phyloP scores from a whole-genome alignment of 2,329 filamentous ascomycete species.

The Phoma sp. region DNA sequence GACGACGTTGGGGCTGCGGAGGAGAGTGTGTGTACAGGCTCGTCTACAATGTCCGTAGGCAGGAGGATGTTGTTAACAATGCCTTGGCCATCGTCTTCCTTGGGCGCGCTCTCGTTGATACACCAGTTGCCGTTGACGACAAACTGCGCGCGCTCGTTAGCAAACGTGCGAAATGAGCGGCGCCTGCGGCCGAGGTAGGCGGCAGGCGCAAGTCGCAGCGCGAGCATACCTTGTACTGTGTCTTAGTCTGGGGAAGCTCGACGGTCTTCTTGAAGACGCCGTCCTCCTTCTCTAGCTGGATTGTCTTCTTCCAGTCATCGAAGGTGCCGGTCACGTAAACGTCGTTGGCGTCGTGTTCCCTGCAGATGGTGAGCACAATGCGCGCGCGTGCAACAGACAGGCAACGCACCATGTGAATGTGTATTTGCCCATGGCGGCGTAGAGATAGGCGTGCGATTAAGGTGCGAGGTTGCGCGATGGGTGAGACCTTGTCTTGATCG shows the following conservation, averaged over 20 bases:
- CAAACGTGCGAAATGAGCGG: constrained; percentile 16
- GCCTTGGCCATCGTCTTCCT: constrained; percentile 81
- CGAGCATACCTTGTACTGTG: constrained; percentile 87
- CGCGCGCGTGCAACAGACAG: constrained; percentile 1
- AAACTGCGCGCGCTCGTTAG: constrained; percentile 67
- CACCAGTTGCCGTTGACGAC: constrained; percentile 94
- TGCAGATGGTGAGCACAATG: constrained; percentile 51
- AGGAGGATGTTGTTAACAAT: constrained; percentile 94
- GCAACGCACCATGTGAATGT: constrained; percentile 73
- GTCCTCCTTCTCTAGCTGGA: constrained; percentile 80
- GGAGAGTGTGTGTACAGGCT: constrained; percentile 65
- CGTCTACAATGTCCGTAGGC: constrained; percentile 70
- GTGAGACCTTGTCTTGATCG: constrained; percentile 39
- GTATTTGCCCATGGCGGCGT: constrained; percentile 67
- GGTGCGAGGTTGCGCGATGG: constrained; percentile 23
- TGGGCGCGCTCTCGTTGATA: constrained; percentile 79
- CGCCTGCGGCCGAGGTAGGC: constrained; percentile 8
- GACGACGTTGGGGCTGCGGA: constrained; percentile 74
- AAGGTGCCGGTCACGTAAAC: constrained; percentile 97
- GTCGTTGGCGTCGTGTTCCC: constrained; percentile 82
- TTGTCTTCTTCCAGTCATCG: constrained; percentile 89
- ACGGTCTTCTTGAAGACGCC: constrained; percentile 81
- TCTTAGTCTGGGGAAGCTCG: constrained; percentile 73
- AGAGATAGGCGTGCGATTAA: constrained; percentile 24
- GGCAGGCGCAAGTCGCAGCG: constrained; percentile 9